phyloP scores from a whole-genome alignment of 805 yeast genomes.

The Monosporozyma yasuniensis region DNA sequence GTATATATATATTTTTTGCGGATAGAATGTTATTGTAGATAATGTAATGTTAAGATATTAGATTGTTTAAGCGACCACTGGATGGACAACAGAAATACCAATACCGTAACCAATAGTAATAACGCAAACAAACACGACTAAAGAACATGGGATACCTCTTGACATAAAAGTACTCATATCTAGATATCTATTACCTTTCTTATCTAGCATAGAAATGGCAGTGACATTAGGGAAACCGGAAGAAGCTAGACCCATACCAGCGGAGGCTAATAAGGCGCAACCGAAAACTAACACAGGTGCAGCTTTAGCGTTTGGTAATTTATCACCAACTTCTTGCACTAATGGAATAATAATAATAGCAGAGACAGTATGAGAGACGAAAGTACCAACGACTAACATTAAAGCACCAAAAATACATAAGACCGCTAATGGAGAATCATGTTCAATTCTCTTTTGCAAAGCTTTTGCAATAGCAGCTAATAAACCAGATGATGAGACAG shows the following conservation, averaged over 20 bases:
- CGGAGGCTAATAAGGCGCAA: slow-evolving; percentile 63
- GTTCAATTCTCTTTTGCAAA: slow-evolving; percentile 55
- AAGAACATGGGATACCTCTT: slow-evolving; percentile 82
- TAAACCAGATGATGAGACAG: slow-evolving; percentile 86
- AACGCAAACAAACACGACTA: slow-evolving; percentile 63
- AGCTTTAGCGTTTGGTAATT: slow-evolving; percentile 66
- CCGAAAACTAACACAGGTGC: slow-evolving; percentile 35
- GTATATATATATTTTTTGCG: background rate
- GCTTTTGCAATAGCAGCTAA: slow-evolving; percentile 66
- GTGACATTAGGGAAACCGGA: slow-evolving; percentile 97
- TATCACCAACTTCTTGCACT: slow-evolving; percentile 77
- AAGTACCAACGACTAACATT: slow-evolving; percentile 81
- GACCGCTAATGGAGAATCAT: slow-evolving; percentile 59
- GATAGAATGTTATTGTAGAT: background rate
- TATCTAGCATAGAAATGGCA: slow-evolving; percentile 90
- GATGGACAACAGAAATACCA: slow-evolving; percentile 38
- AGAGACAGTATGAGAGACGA: slow-evolving; percentile 94
- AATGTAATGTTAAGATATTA: background rate
- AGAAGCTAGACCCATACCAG: slow-evolving; percentile 96
- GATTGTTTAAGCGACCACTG: slow-evolving; percentile 1
- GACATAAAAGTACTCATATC: slow-evolving; percentile 75
- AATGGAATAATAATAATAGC: slow-evolving; percentile 87
- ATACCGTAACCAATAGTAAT: slow-evolving; percentile 78
- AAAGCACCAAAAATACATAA: slow-evolving; percentile 74
- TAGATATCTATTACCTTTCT: slow-evolving; percentile 77